Base-by-base conservation (phyloP, 306 rosid species). In the Boehmeria nivea region DNA sequence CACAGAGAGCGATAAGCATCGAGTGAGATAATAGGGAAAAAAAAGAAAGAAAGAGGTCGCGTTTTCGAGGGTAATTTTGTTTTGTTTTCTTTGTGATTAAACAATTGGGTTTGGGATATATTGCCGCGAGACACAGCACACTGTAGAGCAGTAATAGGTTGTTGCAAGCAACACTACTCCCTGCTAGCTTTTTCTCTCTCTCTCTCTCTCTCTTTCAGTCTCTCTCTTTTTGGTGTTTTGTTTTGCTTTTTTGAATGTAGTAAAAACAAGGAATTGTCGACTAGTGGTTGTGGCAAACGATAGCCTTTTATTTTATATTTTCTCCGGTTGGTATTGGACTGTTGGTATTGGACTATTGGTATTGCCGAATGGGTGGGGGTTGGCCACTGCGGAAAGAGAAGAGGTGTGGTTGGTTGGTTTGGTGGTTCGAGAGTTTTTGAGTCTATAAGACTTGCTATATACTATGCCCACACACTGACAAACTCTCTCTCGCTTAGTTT, bases 81-180 rank as follows among this genome's bases (percentile, higher is more conserved):
- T 33, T 11, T 5, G 38, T 33, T 48, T n/a, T 13, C 2, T 14
- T 49, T 27, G 44, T 16, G 43, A 60, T 27, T 37, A 60, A 54
- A 71, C 58, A 61, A 51, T 48, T 54, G 44, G 49, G 70, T 67
- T 51, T 54, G 43, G 49, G 71, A 71, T 53, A 62, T 52, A 44
- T 63, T 67, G 81, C 76, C 74, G 80, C 53, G 75, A 55, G 73
- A 76, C 71, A 57, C 20, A 47, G 62, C 22, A 47, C 66, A 51
- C 67, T 59, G 70, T 59, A 49, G 64, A 36, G 13, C 64, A 45
- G 44, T 62, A 55, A 52, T 7, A 31, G 49, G 31, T n/a, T 38
- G 16, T 24, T 19, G 11, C 24, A 14, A 48, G 11, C 24, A 14
- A 48, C 34, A 36, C 70, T 61, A 44, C 39, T 16, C 19, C 25